Percentiles rank a stretch among this genome's conserved stretches.
Evolutionary conservation across 2,329 filamentous ascomycete genomes (phyloP).

Genomic region (Daldinia eschscholtzii): DNA sequence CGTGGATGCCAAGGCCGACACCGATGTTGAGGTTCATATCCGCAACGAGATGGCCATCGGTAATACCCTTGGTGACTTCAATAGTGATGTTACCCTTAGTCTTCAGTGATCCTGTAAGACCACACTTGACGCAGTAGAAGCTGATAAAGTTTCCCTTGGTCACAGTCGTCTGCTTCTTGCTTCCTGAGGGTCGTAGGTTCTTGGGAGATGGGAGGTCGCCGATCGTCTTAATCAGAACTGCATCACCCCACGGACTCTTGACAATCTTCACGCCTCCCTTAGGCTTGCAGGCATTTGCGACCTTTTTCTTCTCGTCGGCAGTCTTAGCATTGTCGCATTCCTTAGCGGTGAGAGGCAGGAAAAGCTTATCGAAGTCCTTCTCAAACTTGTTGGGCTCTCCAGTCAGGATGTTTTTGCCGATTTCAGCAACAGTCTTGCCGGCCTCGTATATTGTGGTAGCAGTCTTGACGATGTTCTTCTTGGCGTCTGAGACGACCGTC

Average conservation of each 20-base stretch:
- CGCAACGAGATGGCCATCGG: slow-evolving; percentile 18
- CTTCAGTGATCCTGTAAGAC: slow-evolving; percentile 20
- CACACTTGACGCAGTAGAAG: slow-evolving; percentile 28
- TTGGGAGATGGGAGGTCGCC: slow-evolving; percentile 8
- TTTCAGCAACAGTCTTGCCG: slow-evolving; percentile 13
- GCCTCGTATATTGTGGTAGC: background rate
- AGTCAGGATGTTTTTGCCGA: slow-evolving; percentile 12
- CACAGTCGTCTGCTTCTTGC: slow-evolving; percentile 20
- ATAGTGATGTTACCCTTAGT: slow-evolving; percentile 21
- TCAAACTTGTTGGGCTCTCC: slow-evolving; percentile 18
- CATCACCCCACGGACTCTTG: slow-evolving; percentile 23
- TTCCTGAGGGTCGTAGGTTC: slow-evolving; percentile 8
- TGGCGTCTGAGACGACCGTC: background rate
- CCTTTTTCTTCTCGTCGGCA: slow-evolving; percentile 25
- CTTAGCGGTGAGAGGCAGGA: slow-evolving; percentile 16
- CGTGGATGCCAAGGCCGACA: slow-evolving; percentile 19
- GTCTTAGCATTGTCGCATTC: slow-evolving; percentile 17
- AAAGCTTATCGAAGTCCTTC: slow-evolving; percentile 20
- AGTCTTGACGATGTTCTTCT: slow-evolving; percentile 11
- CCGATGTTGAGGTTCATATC: slow-evolving; percentile 18
- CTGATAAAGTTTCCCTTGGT: slow-evolving; percentile 23
- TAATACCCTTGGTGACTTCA: slow-evolving; percentile 16
- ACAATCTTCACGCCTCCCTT: slow-evolving; percentile 21
- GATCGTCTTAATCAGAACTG: slow-evolving; percentile 19
- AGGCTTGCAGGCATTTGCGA: slow-evolving; percentile 21